These are phyloP conservation scores for Spergularia marina DNA, from an alignment of 148 eudicot species.

Conservation along the genomic window DNA sequence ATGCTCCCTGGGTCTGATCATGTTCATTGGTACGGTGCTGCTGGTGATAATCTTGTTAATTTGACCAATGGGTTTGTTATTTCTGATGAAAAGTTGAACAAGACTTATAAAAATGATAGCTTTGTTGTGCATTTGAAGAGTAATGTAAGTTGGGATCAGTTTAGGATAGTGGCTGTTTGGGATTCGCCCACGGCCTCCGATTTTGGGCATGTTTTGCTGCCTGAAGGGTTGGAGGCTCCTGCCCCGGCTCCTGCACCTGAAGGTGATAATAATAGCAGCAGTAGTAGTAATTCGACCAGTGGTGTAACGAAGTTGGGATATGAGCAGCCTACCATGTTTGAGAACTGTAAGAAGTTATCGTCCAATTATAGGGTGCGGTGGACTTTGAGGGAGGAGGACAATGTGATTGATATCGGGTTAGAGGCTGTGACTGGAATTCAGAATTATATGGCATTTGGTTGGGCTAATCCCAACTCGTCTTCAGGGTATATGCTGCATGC, in stretches of 20 bases:
- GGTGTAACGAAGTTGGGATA: constrained; percentile 20
- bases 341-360: constrained; percentile 71
- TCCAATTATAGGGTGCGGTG: constrained; percentile 66
- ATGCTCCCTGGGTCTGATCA: constrained; percentile 77
- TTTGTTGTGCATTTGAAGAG: constrained; percentile 53
- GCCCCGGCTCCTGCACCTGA: constrained; percentile 43
- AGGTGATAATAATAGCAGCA: constrained; percentile 7
- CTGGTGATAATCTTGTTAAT: constrained; percentile 56
- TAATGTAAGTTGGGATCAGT: constrained; percentile 76
- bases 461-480: constrained; percentile 69
- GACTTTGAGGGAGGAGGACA: constrained; percentile 59
- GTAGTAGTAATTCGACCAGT: constrained; percentile 21
- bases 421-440: constrained; percentile 66
- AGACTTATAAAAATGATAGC: constrained; percentile 63
- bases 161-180: constrained; percentile 67
- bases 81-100: constrained; percentile 56
- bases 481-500: constrained; percentile 64
- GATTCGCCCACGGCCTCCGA: constrained; percentile 67
- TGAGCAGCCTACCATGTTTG: constrained; percentile 77
- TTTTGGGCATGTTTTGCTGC: constrained; percentile 69
- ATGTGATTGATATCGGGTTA: constrained; percentile 68
- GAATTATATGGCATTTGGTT: constrained; percentile 91
- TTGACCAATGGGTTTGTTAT: constrained; percentile 70
- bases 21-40: constrained; percentile 88
- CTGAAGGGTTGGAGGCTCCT: constrained; percentile 29